Evolutionary conservation across 331 rosid species (phyloP).

Genomic region (Saraca asoca): DNA sequence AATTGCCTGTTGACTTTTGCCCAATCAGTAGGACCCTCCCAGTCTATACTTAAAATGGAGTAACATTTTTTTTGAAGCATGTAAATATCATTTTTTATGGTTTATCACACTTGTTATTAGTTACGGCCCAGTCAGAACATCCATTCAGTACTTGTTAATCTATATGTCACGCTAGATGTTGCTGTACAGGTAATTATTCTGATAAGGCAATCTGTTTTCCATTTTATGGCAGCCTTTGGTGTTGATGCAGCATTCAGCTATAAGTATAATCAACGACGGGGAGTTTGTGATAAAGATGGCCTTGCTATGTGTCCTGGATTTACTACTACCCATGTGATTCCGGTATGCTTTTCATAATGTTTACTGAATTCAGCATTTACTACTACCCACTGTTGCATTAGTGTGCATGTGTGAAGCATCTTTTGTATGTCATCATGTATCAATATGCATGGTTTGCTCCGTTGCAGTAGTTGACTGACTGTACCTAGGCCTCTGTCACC

Average conservation of each 20-base stretch:
- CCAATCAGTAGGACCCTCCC: too few relatives aligned
- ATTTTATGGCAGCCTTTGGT: constrained; percentile 73
- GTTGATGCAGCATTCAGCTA: constrained; percentile 98
- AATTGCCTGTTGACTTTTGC: constrained; percentile 17
- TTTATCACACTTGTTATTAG: constrained; percentile 23
- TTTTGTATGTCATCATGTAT: not conserved
- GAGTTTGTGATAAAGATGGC: constrained; percentile 85
- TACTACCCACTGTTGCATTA: not conserved
- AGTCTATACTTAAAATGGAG: constrained; percentile 15
- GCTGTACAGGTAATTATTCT: not conserved
- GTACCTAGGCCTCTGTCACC: not conserved
- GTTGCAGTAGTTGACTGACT: constrained; percentile 18
- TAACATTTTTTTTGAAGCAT: constrained; percentile 11
- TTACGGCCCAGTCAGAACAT: constrained; percentile 16
- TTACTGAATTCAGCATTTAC: constrained; percentile 15
- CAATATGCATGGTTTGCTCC: not conserved
- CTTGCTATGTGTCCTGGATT: constrained; percentile 95
- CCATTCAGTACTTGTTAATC: not conserved
- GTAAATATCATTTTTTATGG: constrained; percentile 8
- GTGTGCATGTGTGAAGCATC: not conserved
- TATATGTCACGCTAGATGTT: constrained; percentile 18
- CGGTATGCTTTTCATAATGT: constrained; percentile 58
- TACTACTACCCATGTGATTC: constrained; percentile 87
- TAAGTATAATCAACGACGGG: constrained; percentile 75
- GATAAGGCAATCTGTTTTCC: constrained; percentile 24